phyloP scores from a whole-genome alignment of 768 basidiomycete species.

The Artomyces pyxidatus region DNA sequence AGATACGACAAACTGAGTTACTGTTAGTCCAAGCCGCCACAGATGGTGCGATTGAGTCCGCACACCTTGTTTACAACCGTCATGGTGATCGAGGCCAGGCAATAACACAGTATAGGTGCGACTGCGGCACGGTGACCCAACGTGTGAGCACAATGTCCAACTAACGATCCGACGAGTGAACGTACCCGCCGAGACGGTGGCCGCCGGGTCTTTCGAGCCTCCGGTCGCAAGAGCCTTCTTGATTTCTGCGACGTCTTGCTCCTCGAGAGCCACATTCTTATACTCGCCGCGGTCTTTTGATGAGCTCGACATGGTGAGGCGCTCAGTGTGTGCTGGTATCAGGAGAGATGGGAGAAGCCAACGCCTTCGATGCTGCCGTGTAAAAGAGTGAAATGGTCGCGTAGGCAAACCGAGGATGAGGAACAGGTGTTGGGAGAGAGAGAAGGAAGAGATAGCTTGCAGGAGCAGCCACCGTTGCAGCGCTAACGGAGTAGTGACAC shows the following conservation, averaged over 20 bases:
- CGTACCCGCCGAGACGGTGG: slow-evolving; percentile 24
- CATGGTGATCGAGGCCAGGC: slow-evolving; percentile 91
- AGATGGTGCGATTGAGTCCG: background rate
- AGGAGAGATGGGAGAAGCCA: background rate
- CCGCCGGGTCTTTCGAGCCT: slow-evolving; percentile 20
- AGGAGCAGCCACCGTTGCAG: background rate
- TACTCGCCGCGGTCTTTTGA: slow-evolving; percentile 16
- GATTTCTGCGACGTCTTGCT: slow-evolving; percentile 43
- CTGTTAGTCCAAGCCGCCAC: background rate
- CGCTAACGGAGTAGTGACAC: too few species aligned
- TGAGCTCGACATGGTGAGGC: background rate
- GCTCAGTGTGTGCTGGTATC: background rate
- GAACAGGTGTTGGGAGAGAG: background rate
- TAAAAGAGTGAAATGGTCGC: slow-evolving; percentile 2
- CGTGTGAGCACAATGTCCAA: background rate
- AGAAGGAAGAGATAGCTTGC: background rate
- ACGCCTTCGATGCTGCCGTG: background rate
- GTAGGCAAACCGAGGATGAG: background rate
- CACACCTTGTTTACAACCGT: slow-evolving; percentile 91
- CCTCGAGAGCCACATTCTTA: slow-evolving; percentile 17
- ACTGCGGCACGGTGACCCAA: slow-evolving; percentile 32
- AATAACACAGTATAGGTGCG: slow-evolving; percentile 81
- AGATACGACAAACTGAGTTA: slow-evolving; percentile 81
- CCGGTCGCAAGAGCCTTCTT: slow-evolving; percentile 44
- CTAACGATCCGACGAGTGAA: background rate